phyloP scores from a whole-genome alignment of 495 filamentous ascomycete genomes.

The Lophium mytilinum region DNA sequence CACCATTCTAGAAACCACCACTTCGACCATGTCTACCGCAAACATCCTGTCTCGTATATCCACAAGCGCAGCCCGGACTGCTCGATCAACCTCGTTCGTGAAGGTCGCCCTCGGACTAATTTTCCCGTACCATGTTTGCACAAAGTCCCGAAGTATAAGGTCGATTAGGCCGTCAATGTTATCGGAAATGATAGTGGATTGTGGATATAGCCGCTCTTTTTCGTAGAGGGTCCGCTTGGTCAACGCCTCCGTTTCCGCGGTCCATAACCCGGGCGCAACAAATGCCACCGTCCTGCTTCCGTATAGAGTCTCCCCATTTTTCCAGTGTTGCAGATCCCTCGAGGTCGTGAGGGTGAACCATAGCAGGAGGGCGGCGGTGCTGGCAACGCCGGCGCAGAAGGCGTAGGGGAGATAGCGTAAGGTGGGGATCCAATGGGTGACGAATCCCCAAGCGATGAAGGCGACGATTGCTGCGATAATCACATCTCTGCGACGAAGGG shows the following conservation, averaged over 20 bases:
- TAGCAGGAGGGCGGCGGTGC: slow-evolving; percentile 44
- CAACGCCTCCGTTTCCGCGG: slow-evolving; percentile 55
- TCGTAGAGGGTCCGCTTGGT: slow-evolving; percentile 38
- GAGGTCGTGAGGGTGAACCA: slow-evolving; percentile 56
- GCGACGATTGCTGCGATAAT: slow-evolving; percentile 56
- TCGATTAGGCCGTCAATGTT: slow-evolving; percentile 73
- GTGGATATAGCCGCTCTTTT: slow-evolving; percentile 58
- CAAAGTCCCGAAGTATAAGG: slow-evolving; percentile 72
- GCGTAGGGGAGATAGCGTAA: slow-evolving; percentile 76
- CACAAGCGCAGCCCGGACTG: slow-evolving; percentile 65
- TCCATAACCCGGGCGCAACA: slow-evolving; percentile 56
- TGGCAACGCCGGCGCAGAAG: slow-evolving; percentile 56
- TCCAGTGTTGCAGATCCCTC: slow-evolving; percentile 36
- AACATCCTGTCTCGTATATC: slow-evolving; percentile 61
- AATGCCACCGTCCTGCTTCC: slow-evolving; percentile 51
- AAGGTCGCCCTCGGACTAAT: slow-evolving; percentile 80
- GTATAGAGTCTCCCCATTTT: slow-evolving; percentile 24
- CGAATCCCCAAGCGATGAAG: slow-evolving; percentile 81
- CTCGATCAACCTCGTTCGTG: slow-evolving; percentile 72
- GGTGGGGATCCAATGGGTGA: slow-evolving; percentile 67
- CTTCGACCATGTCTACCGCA: slow-evolving; percentile 67
- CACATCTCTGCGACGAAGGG: slow-evolving; percentile 68
- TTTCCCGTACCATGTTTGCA: slow-evolving; percentile 77
- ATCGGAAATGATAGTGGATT: slow-evolving; percentile 71
- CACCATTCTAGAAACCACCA: slow-evolving; percentile 71